Percentiles rank a stretch among this genome's conserved stretches.
These are phyloP conservation scores for Arachnomyces sp. DNA, from an alignment of 2,329 filamentous ascomycete species.

Conservation along the genomic window DNA sequence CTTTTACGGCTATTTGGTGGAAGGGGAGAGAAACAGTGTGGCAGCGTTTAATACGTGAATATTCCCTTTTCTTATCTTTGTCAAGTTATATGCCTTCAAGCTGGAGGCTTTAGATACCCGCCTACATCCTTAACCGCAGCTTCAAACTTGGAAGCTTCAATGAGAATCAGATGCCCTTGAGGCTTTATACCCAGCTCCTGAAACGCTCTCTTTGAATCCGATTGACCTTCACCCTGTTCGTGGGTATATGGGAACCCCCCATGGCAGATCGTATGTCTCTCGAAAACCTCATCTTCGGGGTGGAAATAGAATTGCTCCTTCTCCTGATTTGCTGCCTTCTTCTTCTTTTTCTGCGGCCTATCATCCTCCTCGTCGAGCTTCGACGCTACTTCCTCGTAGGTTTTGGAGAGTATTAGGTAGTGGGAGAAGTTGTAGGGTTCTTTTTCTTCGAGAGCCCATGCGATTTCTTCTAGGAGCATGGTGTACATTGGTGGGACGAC, in stretches of 20 bases:
- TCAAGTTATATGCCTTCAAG: slow-evolving; percentile 27
- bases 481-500: slow-evolving; percentile 88
- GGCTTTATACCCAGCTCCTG: slow-evolving; percentile 85
- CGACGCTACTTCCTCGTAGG: slow-evolving; percentile 82
- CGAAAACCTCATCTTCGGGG: slow-evolving; percentile 84
- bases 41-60: slow-evolving; percentile 4
- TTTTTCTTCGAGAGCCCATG: slow-evolving; percentile 77
- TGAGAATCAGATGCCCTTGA: slow-evolving; percentile 74
- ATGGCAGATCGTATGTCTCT: slow-evolving; percentile 62
- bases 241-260: slow-evolving; percentile 72
- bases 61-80: slow-evolving; percentile 11
- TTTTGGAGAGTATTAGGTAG: slow-evolving; percentile 85
- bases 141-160: slow-evolving; percentile 70
- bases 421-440: slow-evolving; percentile 91
- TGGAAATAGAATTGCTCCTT: slow-evolving; percentile 80
- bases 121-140: slow-evolving; percentile 65
- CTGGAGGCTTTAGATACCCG: slow-evolving; percentile 58
- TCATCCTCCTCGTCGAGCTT: slow-evolving; percentile 61
- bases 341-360: slow-evolving; percentile 60
- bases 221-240: slow-evolving; percentile 64
- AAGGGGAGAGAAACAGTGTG: slow-evolving; percentile 11
- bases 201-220: slow-evolving; percentile 90
- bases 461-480: slow-evolving; percentile 87
- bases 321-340: slow-evolving; percentile 37
- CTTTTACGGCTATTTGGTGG: slow-evolving; percentile 13